Percentiles rank a stretch among this genome's conserved stretches.
These are phyloP conservation scores for Prunus yedoensis DNA, from an alignment of 331 rosid genomes.

Conservation along the genomic window DNA sequence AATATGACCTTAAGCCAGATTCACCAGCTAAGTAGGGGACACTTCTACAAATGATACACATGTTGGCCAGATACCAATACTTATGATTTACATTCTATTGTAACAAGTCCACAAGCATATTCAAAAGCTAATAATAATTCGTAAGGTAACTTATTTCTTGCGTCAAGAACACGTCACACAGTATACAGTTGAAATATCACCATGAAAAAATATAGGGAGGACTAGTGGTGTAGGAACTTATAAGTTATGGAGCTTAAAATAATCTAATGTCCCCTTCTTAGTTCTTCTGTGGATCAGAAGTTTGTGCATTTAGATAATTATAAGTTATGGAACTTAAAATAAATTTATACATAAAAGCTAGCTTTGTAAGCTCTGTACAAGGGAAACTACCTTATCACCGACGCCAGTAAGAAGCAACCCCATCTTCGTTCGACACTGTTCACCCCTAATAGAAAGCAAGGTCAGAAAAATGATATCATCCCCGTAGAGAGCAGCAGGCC, in stretches of 20 bases:
- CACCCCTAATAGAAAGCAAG: conserved; percentile 56
- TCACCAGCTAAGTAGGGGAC: neutral
- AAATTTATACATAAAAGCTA: neutral
- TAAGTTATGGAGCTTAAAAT: neutral
- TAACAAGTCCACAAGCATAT: neutral
- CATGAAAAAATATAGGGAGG: neutral
- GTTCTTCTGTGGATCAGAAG: neutral
- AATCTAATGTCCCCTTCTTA: neutral
- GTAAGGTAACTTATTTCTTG: neutral
- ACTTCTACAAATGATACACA: neutral
- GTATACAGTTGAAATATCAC: neutral
- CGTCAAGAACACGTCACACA: neutral
- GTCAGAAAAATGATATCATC: conserved; percentile 24
- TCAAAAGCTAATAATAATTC: neutral
- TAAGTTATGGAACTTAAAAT: neutral
- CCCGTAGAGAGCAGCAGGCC: neutral
- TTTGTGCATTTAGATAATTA: neutral
- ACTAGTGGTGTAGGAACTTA: neutral
- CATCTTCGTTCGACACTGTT: conserved; percentile 80
- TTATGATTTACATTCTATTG: neutral
- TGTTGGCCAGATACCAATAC: neutral
- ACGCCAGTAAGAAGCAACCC: conserved; percentile 70
- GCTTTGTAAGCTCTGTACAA: conserved; percentile 10
- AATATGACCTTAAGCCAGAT: neutral
- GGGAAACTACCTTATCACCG: conserved; percentile 66